phyloP scores from a whole-genome alignment of 83 land plant species.

The Thuja plicata region DNA sequence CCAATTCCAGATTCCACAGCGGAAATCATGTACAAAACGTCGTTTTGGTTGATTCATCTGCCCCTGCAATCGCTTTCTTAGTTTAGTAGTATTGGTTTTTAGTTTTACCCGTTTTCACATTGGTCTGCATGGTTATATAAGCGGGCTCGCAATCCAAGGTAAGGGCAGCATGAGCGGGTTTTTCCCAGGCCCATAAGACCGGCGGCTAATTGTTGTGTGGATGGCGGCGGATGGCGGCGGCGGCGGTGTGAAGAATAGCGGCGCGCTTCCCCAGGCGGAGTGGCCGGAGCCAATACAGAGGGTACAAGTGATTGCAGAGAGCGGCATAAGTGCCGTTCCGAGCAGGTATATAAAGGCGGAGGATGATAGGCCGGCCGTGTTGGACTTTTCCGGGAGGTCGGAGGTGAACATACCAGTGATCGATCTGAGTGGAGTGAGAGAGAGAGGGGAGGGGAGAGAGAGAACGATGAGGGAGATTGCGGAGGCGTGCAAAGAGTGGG shows the following conservation, averaged over 20 bases:
- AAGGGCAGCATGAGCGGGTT: not conserved
- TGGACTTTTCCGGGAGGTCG: no score
- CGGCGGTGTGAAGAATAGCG: not conserved
- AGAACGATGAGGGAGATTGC: slow-evolving; percentile 22
- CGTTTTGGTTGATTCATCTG: no score
- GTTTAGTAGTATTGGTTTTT: no score
- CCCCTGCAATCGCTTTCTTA: not conserved
- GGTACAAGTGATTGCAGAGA: slow-evolving; percentile 62
- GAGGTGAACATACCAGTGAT: slow-evolving; percentile 41
- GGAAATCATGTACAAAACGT: not conserved
- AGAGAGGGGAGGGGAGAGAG: not conserved
- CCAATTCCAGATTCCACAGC: no score
- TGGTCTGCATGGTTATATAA: not conserved
- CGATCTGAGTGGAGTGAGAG: slow-evolving; percentile 30
- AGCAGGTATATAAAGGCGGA: slow-evolving; percentile 50
- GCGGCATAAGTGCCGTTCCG: slow-evolving; percentile 32
- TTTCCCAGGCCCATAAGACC: not conserved
- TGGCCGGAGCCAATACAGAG: slow-evolving; percentile 76
- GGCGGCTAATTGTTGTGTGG: not conserved
- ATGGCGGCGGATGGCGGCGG: not conserved
- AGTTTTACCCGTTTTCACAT: not conserved
- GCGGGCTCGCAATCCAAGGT: no score
- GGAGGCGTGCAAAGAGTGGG: slow-evolving; percentile 73
- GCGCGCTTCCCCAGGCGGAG: not conserved
- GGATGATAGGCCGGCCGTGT: slow-evolving; percentile 25